Evolutionary conservation across 1,284 basidiomycete genomes (phyloP).

Genomic region (Ceratobasidium theobromae): DNA sequence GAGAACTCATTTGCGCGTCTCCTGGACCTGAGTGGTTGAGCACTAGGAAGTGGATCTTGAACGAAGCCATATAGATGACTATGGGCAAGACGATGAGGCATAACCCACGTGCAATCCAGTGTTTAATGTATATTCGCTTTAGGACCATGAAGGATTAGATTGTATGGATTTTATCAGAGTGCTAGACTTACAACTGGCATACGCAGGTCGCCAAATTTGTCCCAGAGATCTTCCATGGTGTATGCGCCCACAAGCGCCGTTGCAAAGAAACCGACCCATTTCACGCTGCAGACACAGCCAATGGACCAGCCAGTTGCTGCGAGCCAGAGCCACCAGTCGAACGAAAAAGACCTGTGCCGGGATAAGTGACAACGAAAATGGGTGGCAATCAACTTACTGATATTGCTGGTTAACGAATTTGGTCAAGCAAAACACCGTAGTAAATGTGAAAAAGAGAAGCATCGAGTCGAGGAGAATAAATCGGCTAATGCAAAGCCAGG

Average conservation of each 20-base stretch:
- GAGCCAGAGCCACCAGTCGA: constrained; percentile 98
- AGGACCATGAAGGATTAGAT: neutral
- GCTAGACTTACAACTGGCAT: constrained; percentile 75
- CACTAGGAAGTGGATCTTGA: constrained; percentile 96
- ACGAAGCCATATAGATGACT: constrained; percentile 88
- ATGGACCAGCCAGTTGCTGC: constrained; percentile 88
- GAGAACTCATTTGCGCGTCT: constrained; percentile 96
- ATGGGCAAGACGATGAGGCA: constrained; percentile 90
- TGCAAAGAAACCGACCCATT: constrained; percentile 95
- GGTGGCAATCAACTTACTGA: constrained; percentile 55
- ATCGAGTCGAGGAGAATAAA: constrained; percentile 98
- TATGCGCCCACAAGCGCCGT: constrained; percentile 94
- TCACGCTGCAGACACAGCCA: constrained; percentile 95
- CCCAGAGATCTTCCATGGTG: constrained; percentile 97
- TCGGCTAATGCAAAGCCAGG: constrained; percentile 93
- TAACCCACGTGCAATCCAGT: constrained; percentile 86
- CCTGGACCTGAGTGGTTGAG: constrained; percentile 94
- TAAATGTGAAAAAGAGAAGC: constrained; percentile 97
- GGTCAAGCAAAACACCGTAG: constrained; percentile 90
- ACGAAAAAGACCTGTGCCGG: constrained; percentile 72
- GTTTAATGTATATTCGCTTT: constrained; percentile 76
- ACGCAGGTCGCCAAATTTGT: constrained; percentile 93
- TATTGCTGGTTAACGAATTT: constrained; percentile 98
- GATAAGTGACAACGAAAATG: neutral
- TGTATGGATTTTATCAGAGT: neutral